Base-by-base conservation (phyloP, 176 grass and related monocot genomes). In the Bothriochloa decipiens region DNA sequence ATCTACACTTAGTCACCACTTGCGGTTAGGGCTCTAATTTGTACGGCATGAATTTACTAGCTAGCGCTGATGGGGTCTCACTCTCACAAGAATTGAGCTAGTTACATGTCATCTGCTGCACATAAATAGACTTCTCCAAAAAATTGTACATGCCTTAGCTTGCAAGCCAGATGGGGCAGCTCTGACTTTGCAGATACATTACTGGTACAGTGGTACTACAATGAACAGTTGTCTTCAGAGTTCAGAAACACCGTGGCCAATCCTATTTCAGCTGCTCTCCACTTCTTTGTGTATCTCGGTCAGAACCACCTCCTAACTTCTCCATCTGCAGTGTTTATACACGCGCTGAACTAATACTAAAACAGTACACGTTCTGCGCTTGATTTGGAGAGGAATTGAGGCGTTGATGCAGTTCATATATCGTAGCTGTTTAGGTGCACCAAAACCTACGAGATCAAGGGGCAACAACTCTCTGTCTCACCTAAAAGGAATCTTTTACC, bases 401-500 rank as follows among this genome's bases (percentile, higher is more conserved):
- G 25, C 22, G 57, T 25, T 88, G 37, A 45, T 25, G 70, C 42
- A 14, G 20, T 49, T 77, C 58, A 20, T 81, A 72, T 74, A 37
- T 80, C 68, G 82, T 81, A 72, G 82, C 74, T 80, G 69, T 88
- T 92, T 88, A 84, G 90, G 93, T 90, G 65, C 85, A 87, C 80
- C 86, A 62, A 77, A 90, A 74, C 62, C 39, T 65, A 28, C 26
- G 12, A 53, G 46, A 52, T 68, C 85, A 74, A 84, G 67, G 70
- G 75, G 58, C 88, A 95, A 86, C 86, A 88, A 89, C 83, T 80
- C 86, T 23, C 55, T 61, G 11, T 5, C n/a, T 82, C 76, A 92
- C 88, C 91, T 89, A 96, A 87, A 92, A 82, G 78, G 33, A 91
- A 27, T 37, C 86, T 87, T 92, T 78, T 58, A 65, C 71, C 69